Evolutionary conservation across 2,329 filamentous ascomycete genomes (phyloP).

Genomic region (Cladosporium sp.): DNA sequence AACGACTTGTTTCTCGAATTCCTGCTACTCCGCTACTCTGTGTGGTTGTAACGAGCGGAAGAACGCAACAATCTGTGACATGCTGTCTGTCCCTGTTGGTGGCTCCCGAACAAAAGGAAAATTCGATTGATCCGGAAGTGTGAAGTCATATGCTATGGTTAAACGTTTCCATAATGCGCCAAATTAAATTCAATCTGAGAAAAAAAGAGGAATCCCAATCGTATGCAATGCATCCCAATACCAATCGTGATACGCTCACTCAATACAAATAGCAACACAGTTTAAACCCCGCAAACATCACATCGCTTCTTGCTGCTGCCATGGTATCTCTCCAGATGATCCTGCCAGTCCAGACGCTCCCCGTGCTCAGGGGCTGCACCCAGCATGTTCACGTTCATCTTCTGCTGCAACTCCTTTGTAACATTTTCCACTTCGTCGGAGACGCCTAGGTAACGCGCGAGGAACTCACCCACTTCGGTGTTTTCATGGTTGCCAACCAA

Average conservation of each 20-base stretch:
- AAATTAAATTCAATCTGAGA: background rate
- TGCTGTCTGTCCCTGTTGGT: background rate
- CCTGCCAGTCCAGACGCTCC: constrained; percentile 48
- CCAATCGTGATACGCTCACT: background rate
- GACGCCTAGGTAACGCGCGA: constrained; percentile 75
- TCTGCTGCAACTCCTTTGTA: constrained; percentile 70
- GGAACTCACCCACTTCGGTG: constrained; percentile 82
- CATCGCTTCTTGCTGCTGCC: constrained; percentile 31
- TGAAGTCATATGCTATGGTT: background rate
- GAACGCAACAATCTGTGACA: background rate
- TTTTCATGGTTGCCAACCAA: constrained; percentile 91
- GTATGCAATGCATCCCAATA: background rate
- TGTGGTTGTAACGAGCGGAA: too few relatives aligned
- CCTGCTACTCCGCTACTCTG: too few relatives aligned
- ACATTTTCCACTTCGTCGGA: constrained; percentile 78
- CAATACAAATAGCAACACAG: background rate
- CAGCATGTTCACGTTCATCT: constrained; percentile 49
- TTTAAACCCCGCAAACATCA: constrained; percentile 23
- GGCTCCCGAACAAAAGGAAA: background rate
- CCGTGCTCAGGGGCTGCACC: constrained; percentile 43
- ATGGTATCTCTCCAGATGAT: constrained; percentile 42
- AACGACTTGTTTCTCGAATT: too few relatives aligned
- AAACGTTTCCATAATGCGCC: background rate
- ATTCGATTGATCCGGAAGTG: background rate
- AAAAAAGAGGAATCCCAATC: background rate